Conservation (phyloP, 1,139 yeast genomes). For the Kodamaea plutei region DNA sequence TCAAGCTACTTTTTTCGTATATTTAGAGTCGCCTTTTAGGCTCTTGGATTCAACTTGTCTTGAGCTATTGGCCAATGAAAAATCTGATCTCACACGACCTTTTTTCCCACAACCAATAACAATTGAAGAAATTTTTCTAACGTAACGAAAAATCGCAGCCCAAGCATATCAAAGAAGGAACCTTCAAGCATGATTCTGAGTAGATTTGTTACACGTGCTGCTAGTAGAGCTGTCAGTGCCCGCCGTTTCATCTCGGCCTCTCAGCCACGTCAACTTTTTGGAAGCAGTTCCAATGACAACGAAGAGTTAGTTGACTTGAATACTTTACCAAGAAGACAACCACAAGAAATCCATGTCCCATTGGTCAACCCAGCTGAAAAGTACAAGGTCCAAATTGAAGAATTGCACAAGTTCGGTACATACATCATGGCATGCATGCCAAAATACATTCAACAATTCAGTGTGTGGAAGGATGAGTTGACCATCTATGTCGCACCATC, state of each 20-base stretch:
- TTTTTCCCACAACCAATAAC: conserved; percentile 6
- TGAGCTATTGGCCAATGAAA: too few species aligned
- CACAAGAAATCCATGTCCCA: conserved; percentile 45
- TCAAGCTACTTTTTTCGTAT: too few species aligned
- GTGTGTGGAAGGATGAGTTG: conserved; percentile 90
- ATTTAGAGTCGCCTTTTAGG: too few species aligned
- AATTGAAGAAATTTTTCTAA: conserved; percentile 7
- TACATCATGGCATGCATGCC: conserved; percentile 79
- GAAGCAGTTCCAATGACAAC: conserved; percentile 6
- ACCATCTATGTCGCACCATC: conserved; percentile 73
- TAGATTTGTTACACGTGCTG: conserved; percentile 3
- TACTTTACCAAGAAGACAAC: conserved; percentile 38
- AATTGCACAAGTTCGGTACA: conserved; percentile 78
- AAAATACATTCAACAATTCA: conserved; percentile 75
- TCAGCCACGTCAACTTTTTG: conserved; percentile 5
- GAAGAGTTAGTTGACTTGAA: conserved; percentile 37
- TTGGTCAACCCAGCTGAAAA: conserved; percentile 76
- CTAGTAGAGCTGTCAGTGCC: conserved; percentile 1
- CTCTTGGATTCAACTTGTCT: too few species aligned
- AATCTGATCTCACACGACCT: conserved; percentile 2
- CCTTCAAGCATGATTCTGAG: conserved; percentile 1
- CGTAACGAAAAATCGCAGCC: conserved; percentile 1
- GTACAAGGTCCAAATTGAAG: conserved; percentile 64
- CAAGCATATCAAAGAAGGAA: too few species aligned
- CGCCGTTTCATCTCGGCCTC: conserved; percentile 6